These are phyloP conservation scores for Neoarthrinium moseri DNA, from an alignment of 2,329 filamentous ascomycete species.

Conservation along the genomic window DNA sequence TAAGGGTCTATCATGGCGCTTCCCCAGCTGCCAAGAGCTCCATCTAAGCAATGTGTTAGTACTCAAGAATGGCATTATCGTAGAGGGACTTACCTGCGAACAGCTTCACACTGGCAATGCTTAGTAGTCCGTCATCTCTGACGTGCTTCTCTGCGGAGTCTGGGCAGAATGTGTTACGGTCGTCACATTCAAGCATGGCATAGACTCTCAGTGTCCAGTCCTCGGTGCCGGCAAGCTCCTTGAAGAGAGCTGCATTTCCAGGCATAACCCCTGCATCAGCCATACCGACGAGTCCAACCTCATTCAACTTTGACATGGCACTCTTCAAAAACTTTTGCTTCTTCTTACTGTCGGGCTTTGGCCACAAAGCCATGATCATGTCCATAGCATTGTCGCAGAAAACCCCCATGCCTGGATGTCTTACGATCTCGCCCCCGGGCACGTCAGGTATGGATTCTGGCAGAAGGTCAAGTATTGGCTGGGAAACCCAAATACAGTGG, in stretches of 20 bases:
- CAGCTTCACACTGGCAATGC: conserved; percentile 64
- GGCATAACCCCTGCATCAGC: conserved; percentile 66
- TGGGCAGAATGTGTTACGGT: conserved; percentile 64
- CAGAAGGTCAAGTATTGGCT: conserved; percentile 60
- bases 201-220: conserved; percentile 65
- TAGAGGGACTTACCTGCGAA: conserved; percentile 54
- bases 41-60: conserved; percentile 44
- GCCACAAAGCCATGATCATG: conserved; percentile 55
- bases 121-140: conserved; percentile 48
- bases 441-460: conserved; percentile 50
- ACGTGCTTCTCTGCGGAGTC: conserved; percentile 43
- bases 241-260: conserved; percentile 52
- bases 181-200: conserved; percentile 66
- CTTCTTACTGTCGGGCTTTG: conserved; percentile 50
- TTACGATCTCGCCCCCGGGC: conserved; percentile 63
- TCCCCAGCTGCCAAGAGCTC: conserved; percentile 69
- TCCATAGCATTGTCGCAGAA: conserved; percentile 76
- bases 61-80: background rate
- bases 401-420: conserved; percentile 62
- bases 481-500: conserved; percentile 69
- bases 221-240: conserved; percentile 45
- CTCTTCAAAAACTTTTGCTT: conserved; percentile 55
- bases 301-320: conserved; percentile 62
- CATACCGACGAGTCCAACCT: conserved; percentile 65
- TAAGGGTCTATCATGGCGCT: conserved; percentile 72